A percentile compares a stretch with the other conserved stretches of the same genome.
Conservation (phyloP, 2,329 filamentous ascomycete species). For the Neofusicoccum umdonicola region DNA sequence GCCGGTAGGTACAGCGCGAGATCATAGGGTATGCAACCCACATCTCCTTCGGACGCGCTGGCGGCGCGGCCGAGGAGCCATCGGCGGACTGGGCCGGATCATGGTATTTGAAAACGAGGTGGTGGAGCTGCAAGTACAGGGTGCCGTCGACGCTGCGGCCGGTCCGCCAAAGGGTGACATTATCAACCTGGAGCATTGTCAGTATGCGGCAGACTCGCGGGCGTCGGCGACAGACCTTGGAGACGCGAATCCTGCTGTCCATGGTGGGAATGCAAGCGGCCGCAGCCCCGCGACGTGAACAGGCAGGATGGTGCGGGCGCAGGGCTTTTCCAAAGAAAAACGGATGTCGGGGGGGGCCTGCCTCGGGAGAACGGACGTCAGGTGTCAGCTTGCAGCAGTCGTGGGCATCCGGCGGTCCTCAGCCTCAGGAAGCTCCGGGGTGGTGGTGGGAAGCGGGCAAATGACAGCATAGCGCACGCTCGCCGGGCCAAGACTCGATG, state of each 20-base stretch:
- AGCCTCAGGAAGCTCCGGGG: slow-evolving; percentile 6
- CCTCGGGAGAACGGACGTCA: neutral
- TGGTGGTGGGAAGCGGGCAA: slow-evolving; percentile 13
- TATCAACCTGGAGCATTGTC: slow-evolving; percentile 51
- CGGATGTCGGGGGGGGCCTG: neutral
- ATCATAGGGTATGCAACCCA: slow-evolving; percentile 98
- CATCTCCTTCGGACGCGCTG: slow-evolving; percentile 59
- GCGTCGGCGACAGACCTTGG: slow-evolving; percentile 37
- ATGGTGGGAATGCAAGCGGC: slow-evolving; percentile 25
- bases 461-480: slow-evolving; percentile 15
- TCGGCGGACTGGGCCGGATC: slow-evolving; percentile 39
- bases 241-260: slow-evolving; percentile 46
- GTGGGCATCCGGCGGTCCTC: neutral
- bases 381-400: slow-evolving; percentile 7
- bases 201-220: neutral
- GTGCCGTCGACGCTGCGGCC: slow-evolving; percentile 58
- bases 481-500: slow-evolving; percentile 9
- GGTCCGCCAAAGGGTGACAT: slow-evolving; percentile 59
- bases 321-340: neutral
- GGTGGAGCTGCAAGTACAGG: slow-evolving; percentile 62
- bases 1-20: slow-evolving; percentile 72
- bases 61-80: slow-evolving; percentile 34
- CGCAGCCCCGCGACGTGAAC: slow-evolving; percentile 14
- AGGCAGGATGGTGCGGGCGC: neutral
- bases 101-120: slow-evolving; percentile 62